phyloP scores from a whole-genome alignment of 2,329 filamentous ascomycete genomes.

The Neopestalotiopsis rosae region DNA sequence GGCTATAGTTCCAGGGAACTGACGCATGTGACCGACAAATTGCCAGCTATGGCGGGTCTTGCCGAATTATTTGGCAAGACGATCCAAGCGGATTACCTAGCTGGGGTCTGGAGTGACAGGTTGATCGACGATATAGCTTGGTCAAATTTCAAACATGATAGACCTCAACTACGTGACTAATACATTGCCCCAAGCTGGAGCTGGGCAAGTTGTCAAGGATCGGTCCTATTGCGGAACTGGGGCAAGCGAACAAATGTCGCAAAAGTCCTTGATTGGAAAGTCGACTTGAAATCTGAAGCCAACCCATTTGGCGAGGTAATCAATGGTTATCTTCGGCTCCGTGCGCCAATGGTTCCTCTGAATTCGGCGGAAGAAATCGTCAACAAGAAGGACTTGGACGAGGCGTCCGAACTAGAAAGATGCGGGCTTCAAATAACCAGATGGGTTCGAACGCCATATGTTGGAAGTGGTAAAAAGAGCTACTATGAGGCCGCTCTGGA shows the following conservation, averaged over 20 bases:
- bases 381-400: too few species aligned
- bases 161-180: too few species aligned
- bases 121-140: slow-evolving; percentile 22
- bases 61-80: too few species aligned
- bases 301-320: slow-evolving; percentile 25
- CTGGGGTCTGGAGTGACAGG: slow-evolving; percentile 24
- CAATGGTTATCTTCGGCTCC: slow-evolving; percentile 24
- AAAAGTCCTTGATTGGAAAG: slow-evolving; percentile 20
- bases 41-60: slow-evolving; percentile 25
- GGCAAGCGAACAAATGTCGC: slow-evolving; percentile 18
- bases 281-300: slow-evolving; percentile 17
- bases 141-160: too few species aligned
- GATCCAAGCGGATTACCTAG: slow-evolving; percentile 22
- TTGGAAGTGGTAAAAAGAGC: too few species aligned
- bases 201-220: slow-evolving; percentile 25
- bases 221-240: too few species aligned
- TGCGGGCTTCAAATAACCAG: too few species aligned
- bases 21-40: slow-evolving; percentile 21
- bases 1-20: slow-evolving; percentile 15
- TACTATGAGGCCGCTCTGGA: too few species aligned
- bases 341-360: slow-evolving; percentile 20
- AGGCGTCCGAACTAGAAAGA: too few species aligned
- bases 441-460: too few species aligned
- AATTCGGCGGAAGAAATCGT: too few species aligned
- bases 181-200: slow-evolving; percentile 28